Evolutionary conservation across 2,329 filamentous ascomycete species (phyloP).

Genomic region (Herpotrichia juniperi): DNA sequence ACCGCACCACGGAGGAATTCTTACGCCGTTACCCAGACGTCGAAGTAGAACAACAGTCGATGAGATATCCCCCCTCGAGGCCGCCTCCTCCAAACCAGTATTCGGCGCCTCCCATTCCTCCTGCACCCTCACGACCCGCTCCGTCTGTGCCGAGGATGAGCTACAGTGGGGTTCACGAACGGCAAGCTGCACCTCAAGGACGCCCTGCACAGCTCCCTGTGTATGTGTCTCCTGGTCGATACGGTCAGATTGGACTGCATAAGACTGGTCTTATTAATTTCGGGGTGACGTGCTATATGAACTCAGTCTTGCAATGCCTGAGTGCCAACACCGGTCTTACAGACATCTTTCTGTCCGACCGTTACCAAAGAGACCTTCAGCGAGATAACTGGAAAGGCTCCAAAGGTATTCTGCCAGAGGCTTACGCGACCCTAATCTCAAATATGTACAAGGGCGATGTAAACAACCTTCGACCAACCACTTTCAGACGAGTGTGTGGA

Average conservation of each 20-base stretch:
- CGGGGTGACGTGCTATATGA: conserved; percentile 87
- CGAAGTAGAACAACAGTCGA: conserved; percentile 61
- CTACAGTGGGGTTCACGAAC: conserved; percentile 80
- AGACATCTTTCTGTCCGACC: conserved; percentile 69
- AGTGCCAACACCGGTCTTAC: conserved; percentile 71
- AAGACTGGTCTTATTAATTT: conserved; percentile 80
- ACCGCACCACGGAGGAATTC: conserved; percentile 82
- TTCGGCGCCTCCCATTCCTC: conserved; percentile 61
- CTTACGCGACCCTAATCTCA: conserved; percentile 66
- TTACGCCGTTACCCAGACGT: conserved; percentile 79
- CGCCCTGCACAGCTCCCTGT: conserved; percentile 47
- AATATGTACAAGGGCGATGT: conserved; percentile 67
- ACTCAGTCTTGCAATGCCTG: conserved; percentile 84
- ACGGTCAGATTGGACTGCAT: conserved; percentile 58
- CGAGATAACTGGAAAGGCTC: conserved; percentile 68
- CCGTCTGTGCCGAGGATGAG: conserved; percentile 66
- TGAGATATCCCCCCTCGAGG: conserved; percentile 54
- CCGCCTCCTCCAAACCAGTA: conserved; percentile 51
- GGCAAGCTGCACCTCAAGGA: conserved; percentile 44
- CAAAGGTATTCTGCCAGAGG: conserved; percentile 66
- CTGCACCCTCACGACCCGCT: conserved; percentile 63
- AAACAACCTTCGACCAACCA: conserved; percentile 51
- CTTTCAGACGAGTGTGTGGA: conserved; percentile 66
- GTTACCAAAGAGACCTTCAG: conserved; percentile 64
- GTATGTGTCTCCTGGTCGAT: conserved; percentile 53